Conservation (phyloP, 768 basidiomycete species). For the Lyophyllum shimeji region DNA sequence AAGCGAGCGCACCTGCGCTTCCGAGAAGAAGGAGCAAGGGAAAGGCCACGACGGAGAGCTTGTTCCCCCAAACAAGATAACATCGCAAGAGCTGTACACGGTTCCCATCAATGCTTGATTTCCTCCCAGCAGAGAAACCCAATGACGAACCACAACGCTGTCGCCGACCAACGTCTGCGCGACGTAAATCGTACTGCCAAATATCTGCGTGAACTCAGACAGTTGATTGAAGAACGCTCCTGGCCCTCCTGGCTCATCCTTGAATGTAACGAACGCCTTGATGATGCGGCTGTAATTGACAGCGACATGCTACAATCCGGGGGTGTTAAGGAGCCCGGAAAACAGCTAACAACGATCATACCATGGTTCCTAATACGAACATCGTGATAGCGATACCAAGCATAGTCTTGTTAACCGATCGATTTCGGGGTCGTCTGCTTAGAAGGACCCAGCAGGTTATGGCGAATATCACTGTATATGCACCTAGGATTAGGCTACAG, state of each 20-base stretch:
- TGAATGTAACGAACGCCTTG: constrained; percentile 31
- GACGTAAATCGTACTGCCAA: constrained; percentile 36
- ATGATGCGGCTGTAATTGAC: constrained; percentile 35
- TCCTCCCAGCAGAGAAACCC: not conserved
- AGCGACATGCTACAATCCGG: constrained; percentile 29
- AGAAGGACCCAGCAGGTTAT: constrained; percentile 31
- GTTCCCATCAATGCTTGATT: not conserved
- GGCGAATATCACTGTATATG: constrained; percentile 28
- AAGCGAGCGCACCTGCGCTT: not conserved
- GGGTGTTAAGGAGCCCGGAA: not conserved
- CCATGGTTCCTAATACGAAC: constrained; percentile 32
- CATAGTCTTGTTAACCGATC: constrained; percentile 30
- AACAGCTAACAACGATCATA: constrained; percentile 5
- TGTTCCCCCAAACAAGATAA: not conserved
- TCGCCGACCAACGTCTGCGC: constrained; percentile 39
- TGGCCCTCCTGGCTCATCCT: constrained; percentile 25
- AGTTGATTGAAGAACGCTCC: constrained; percentile 32
- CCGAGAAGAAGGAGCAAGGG: not conserved
- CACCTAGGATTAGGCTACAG: constrained; percentile 15
- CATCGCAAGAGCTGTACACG: constrained; percentile 4
- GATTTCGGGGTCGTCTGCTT: constrained; percentile 21
- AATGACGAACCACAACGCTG: constrained; percentile 29
- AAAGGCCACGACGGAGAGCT: not conserved
- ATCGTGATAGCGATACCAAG: constrained; percentile 29
- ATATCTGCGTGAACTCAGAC: constrained; percentile 33